phyloP scores from a whole-genome alignment of 2,329 filamentous ascomycete species.

The Clonostachys byssicola region DNA sequence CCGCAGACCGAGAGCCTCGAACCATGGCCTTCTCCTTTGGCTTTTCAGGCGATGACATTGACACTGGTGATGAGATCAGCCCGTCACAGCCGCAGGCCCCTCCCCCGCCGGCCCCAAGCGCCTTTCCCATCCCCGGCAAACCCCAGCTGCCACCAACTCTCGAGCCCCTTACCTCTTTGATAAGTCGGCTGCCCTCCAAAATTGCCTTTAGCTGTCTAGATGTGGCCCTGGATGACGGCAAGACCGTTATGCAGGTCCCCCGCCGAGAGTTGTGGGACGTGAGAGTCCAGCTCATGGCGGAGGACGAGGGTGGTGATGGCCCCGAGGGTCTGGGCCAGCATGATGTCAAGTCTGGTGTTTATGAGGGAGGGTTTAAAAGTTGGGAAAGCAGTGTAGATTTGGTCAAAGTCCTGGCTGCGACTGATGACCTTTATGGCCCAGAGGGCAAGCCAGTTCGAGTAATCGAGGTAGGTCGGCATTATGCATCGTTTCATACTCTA shows the following conservation, averaged over 20 bases:
- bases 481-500: not conserved
- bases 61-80: slow-evolving; percentile 30
- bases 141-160: slow-evolving; percentile 50
- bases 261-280: slow-evolving; percentile 80
- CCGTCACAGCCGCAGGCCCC: slow-evolving; percentile 13
- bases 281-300: slow-evolving; percentile 75
- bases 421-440: slow-evolving; percentile 23
- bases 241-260: slow-evolving; percentile 48
- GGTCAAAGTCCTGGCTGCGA: slow-evolving; percentile 58
- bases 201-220: slow-evolving; percentile 63
- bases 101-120: slow-evolving; percentile 27
- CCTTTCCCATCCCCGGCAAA: slow-evolving; percentile 60
- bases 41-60: slow-evolving; percentile 62
- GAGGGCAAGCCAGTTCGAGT: slow-evolving; percentile 31
- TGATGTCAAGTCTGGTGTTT: slow-evolving; percentile 77
- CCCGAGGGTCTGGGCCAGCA: slow-evolving; percentile 55
- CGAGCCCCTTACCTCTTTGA: slow-evolving; percentile 45
- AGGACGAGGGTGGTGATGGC: slow-evolving; percentile 43
- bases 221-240: slow-evolving; percentile 53
- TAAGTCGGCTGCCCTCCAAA: slow-evolving; percentile 65
- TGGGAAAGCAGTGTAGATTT: slow-evolving; percentile 85
- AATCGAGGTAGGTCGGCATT: slow-evolving; percentile 45
- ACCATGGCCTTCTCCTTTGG: slow-evolving; percentile 54
- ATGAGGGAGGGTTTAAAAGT: slow-evolving; percentile 85
- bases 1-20: no score